Base-by-base conservation (phyloP, 345 rosid species). In the Lenwebbia sp. region DNA sequence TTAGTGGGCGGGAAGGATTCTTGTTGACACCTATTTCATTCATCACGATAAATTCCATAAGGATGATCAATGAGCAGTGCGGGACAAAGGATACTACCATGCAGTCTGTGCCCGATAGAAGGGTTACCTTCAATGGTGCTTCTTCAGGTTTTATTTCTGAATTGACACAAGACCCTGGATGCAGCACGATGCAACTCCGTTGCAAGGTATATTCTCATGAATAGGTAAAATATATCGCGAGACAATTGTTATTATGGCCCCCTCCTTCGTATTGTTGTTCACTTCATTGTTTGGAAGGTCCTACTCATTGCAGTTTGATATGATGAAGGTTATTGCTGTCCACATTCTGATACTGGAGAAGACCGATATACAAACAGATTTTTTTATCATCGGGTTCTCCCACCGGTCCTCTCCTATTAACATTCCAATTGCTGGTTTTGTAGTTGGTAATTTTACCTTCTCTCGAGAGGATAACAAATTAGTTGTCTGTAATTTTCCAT, bases 391-490 rank as follows among this genome's bases (percentile, higher is more conserved):
- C 90, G 25, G 87, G 78, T 88, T 85, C 82, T 78, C 84, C 75
- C 86, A 88, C 40, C 84, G 21, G 85, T 40, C 88, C 85, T 87
- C 86, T 70, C 89, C 26, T 88, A 84, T 97, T 74, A 90, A 92
- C 86, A 94, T 97, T 90, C 96, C 97, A 75, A 90, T 97, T 82
- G 96, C 94, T 75, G 93, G 96, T 81, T 93, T 97, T 92, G 89
- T 93, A 83, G 85, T 96, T 85, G 99, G 99, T 95, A 90, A 92
- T 92, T 87, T 91, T 28, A 85, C 84, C 78, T 56, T 54, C 30
- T 19, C 52, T 54, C 33, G 50, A 62, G 51, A 22, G 11, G 9
- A 26, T 6, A 7, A 53, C 40, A 62, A 62, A 30, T n/a, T 50
- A 54, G 41, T 30, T 82, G 30, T 33, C 62, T 25, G 9, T 57